Conservation (phyloP, 805 yeast genomes). For the Cyberlindnera euphorbiiphila region DNA sequence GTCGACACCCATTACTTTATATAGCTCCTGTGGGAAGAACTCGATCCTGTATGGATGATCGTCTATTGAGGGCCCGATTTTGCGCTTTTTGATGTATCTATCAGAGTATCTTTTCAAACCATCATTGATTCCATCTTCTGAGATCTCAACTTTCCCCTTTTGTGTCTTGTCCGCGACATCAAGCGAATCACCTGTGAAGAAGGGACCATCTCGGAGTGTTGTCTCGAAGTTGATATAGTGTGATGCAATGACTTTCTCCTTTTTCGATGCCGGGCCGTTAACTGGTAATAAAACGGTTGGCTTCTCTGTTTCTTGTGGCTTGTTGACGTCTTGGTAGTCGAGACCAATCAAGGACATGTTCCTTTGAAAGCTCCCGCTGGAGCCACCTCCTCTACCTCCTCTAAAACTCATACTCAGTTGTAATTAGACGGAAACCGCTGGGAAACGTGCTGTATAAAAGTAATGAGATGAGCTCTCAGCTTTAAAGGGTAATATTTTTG, state of each 20-base stretch:
- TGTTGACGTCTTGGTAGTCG: slow-evolving; percentile 55
- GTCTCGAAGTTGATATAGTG: slow-evolving; percentile 52
- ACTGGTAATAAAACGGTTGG: slow-evolving; percentile 52
- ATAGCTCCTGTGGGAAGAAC: slow-evolving; percentile 76
- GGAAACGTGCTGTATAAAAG: neutral
- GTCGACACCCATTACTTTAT: slow-evolving; percentile 62
- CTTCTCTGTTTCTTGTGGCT: slow-evolving; percentile 34
- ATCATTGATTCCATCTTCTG: slow-evolving; percentile 48
- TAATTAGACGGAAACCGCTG: no score
- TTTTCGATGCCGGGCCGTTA: slow-evolving; percentile 49
- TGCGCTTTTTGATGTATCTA: slow-evolving; percentile 64
- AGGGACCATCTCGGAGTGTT: slow-evolving; percentile 60
- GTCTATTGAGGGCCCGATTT: slow-evolving; percentile 65
- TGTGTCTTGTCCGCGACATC: slow-evolving; percentile 26
- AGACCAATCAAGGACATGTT: slow-evolving; percentile 70
- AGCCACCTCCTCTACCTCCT: slow-evolving; percentile 42
- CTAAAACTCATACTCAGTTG: slow-evolving; percentile 55
- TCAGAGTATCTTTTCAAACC: slow-evolving; percentile 83
- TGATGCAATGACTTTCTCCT: slow-evolving; percentile 50
- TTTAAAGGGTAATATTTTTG: no score
- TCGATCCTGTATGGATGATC: slow-evolving; percentile 72
- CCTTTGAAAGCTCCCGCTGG: slow-evolving; percentile 34
- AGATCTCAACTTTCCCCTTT: slow-evolving; percentile 26
- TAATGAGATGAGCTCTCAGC: no score
- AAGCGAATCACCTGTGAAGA: slow-evolving; percentile 53